Conservation (phyloP, 75 land plant species). For the Azolla pinnata region DNA sequence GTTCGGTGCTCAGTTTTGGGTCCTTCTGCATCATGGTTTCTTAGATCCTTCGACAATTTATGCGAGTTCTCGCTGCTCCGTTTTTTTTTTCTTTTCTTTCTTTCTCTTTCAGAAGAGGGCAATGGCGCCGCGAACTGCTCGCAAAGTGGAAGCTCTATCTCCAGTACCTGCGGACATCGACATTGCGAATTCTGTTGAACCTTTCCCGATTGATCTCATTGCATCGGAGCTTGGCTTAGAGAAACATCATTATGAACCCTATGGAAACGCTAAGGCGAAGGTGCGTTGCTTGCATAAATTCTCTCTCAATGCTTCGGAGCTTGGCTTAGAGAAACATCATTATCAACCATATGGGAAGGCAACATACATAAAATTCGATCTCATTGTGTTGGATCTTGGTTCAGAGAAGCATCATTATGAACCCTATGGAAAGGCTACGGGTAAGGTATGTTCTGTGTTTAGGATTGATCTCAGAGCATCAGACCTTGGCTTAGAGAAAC, state of each 20-base stretch:
- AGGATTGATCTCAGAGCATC: too few species aligned
- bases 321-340: slow-evolving; percentile 50
- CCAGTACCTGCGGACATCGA: slow-evolving; percentile 96
- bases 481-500: too few species aligned
- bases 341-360: slow-evolving; percentile 81
- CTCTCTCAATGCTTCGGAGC: slow-evolving; percentile 7
- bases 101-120: too few species aligned
- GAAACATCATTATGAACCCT: slow-evolving; percentile 65
- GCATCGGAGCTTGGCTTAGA: slow-evolving; percentile 57
- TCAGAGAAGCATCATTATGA: slow-evolving; percentile 74
- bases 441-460: slow-evolving; percentile 58
- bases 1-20: too few species aligned
- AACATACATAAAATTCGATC: too few species aligned
- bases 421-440: slow-evolving; percentile 83
- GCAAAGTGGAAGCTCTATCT: slow-evolving; percentile 58
- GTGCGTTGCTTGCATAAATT: slow-evolving; percentile 24
- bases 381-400: too few species aligned
- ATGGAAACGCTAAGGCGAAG: slow-evolving; percentile 94
- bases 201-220: slow-evolving; percentile 72
- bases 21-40: too few species aligned
- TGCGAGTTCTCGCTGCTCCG: too few species aligned
- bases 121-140: slow-evolving; percentile 22
- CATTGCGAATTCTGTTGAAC: slow-evolving; percentile 85
- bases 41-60: too few species aligned
- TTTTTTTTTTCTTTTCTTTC: too few species aligned